A percentile compares a stretch with the other conserved stretches of the same genome.
Evolutionary conservation across 2,329 filamentous ascomycete genomes (phyloP).

Genomic region (Cercospora janseana): DNA sequence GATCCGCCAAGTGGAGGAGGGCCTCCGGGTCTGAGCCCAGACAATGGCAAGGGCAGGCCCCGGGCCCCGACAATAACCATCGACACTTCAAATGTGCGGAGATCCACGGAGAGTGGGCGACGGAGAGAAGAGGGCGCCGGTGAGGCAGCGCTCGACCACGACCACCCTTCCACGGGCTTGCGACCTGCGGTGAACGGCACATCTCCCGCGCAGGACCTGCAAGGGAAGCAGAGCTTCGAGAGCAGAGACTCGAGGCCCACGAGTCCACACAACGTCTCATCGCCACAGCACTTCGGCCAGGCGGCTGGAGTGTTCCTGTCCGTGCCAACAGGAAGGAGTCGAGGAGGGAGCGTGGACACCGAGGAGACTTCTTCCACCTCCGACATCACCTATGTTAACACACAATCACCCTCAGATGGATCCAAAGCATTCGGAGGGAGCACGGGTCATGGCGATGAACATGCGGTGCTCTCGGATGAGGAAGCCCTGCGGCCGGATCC

Average conservation of each 20-base stretch:
- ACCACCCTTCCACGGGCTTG: slow-evolving; percentile 13
- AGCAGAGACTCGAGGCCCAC: slow-evolving; percentile 63
- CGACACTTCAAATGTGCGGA: slow-evolving; percentile 49
- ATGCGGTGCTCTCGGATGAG: slow-evolving; percentile 60
- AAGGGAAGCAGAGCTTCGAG: slow-evolving; percentile 62
- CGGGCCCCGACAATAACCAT: slow-evolving; percentile 54
- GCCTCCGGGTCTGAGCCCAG: neutral
- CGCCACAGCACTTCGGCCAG: slow-evolving; percentile 54
- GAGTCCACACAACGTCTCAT: slow-evolving; percentile 67
- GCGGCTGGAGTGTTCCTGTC: slow-evolving; percentile 59
- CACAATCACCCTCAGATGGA: slow-evolving; percentile 38
- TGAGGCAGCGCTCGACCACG: slow-evolving; percentile 31
- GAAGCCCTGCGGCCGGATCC: slow-evolving; percentile 74
- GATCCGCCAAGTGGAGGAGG: neutral
- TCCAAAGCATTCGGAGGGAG: slow-evolving; percentile 32
- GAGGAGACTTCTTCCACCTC: slow-evolving; percentile 57
- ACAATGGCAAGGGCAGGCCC: slow-evolving; percentile 20
- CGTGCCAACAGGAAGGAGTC: slow-evolving; percentile 61
- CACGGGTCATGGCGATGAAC: slow-evolving; percentile 40
- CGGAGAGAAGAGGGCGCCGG: slow-evolving; percentile 36
- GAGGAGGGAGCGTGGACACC: slow-evolving; percentile 66
- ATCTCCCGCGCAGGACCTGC: slow-evolving; percentile 48
- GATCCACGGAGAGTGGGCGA: slow-evolving; percentile 34
- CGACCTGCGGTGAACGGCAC: slow-evolving; percentile 21
- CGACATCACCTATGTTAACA: slow-evolving; percentile 60